Base-by-base conservation (phyloP, 2,329 filamentous ascomycete genomes). In the Chaetomium globosum region DNA sequence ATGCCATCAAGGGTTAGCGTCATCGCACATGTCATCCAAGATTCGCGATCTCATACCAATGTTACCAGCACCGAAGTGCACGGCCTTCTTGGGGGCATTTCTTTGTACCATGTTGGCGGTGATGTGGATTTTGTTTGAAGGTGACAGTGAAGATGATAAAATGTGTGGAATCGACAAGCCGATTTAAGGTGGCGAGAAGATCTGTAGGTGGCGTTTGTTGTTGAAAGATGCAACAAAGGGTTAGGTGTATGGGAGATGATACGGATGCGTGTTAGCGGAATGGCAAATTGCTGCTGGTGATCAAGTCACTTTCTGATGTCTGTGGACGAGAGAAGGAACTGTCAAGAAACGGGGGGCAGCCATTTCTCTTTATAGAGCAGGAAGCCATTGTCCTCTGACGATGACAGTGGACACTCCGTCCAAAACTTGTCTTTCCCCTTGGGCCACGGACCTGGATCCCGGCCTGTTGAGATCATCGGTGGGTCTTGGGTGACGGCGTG, bases 1-100 rank as follows among this genome's bases (percentile, higher is more conserved):
- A 36, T 54, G 13, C 23, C 36, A 26, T 39, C 28, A 23, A 53
- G 39, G 65, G 71, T 69, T 70, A 74, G 70, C 54, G 13, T 48
- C 3, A 3, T 5, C 43, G 6, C 19, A 12, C 8, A 48, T 23
- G 19, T 23, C 30, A 54, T 30, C 6, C 21, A 46, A 19, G 2
- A 10, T 30, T 39, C 8, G 13, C 9, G 8, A 46, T 21, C 26
- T 74, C 80, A 63, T 80, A 79, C 89, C 91, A 75, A 95, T 94
- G 79, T 94, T 94, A 76, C 91, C 91, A 73, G 90, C 90, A 71
- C 91, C 91, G 73, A 95, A 94, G 80, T 94, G 91, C 76, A 94
- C 86, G 71, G 91, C 91, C 77, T 89, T 92, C 77, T 87, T 87
- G 69, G 69, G 64, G 28, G 59, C 59, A 52, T 69, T 69, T 61